Evolutionary conservation across 2,329 filamentous ascomycete species (phyloP).

Genomic region (Aurifilum marmelostoma): DNA sequence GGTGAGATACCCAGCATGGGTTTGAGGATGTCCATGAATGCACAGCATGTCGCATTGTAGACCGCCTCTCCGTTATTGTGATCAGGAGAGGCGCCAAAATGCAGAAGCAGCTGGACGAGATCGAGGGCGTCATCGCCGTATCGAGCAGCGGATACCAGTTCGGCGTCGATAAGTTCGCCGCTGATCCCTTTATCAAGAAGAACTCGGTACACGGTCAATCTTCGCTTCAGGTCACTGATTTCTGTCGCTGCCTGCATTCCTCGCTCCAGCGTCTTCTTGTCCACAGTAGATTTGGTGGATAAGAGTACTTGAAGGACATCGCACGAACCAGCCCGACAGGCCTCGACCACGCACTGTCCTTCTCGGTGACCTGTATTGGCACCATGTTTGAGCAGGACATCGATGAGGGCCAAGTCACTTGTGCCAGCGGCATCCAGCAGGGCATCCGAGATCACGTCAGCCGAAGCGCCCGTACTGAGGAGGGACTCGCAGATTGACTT

Average conservation of each 20-base stretch:
- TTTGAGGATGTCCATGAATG: conserved; percentile 53
- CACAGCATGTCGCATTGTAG: conserved; percentile 56
- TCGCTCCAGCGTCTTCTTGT: conserved; percentile 48
- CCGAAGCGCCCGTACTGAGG: conserved; percentile 50
- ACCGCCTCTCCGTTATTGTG: conserved; percentile 59
- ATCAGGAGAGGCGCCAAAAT: conserved; percentile 58
- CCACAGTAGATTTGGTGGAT: conserved; percentile 43
- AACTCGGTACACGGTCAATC: conserved; percentile 54
- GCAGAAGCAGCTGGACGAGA: conserved; percentile 54
- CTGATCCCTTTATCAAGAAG: conserved; percentile 54
- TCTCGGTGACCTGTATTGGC: conserved; percentile 55
- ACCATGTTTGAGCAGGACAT: conserved; percentile 54
- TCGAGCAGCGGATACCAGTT: conserved; percentile 56
- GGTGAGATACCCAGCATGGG: conserved; percentile 54
- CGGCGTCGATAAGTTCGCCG: conserved; percentile 55
- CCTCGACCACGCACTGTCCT: conserved; percentile 58
- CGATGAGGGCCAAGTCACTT: conserved; percentile 55
- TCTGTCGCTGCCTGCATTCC: conserved; percentile 61
- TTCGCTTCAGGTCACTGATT: conserved; percentile 52
- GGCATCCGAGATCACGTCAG: conserved; percentile 51
- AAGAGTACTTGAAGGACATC: conserved; percentile 56
- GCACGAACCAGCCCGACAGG: conserved; percentile 54
- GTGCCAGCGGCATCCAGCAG: conserved; percentile 56
- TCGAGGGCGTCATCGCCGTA: conserved; percentile 53
- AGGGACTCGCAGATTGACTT: conserved; percentile 50